A percentile compares a stretch with the other conserved stretches of the same genome.
Evolutionary conservation across 192 early-diverging fungal species (phyloP).

Genomic region (Thamnidium elegans): DNA sequence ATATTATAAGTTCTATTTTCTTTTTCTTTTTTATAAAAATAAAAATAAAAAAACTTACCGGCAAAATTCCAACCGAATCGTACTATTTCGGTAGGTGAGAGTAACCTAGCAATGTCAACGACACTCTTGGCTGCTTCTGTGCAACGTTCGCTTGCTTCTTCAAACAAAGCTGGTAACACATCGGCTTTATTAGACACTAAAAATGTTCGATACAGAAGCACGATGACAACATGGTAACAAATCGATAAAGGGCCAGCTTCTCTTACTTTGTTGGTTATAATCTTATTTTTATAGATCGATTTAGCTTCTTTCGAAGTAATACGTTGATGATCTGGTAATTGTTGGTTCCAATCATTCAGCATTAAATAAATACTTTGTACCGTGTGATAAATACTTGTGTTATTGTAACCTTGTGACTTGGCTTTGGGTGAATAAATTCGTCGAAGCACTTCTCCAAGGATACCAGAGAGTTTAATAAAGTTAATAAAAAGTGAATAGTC

Average conservation of each 20-base stretch:
- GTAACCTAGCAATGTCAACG: slow-evolving; percentile 21
- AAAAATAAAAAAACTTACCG: slow-evolving; percentile 15
- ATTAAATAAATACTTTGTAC: slow-evolving; percentile 19
- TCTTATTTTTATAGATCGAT: neutral
- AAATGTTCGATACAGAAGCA: slow-evolving; percentile 32
- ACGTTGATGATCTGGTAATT: slow-evolving; percentile 15
- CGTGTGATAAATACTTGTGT: slow-evolving; percentile 5
- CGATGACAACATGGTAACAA: slow-evolving; percentile 30
- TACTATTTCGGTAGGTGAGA: slow-evolving; percentile 8
- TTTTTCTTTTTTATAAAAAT: neutral
- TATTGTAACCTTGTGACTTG: slow-evolving; percentile 19
- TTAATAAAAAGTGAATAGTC: slow-evolving; percentile 27
- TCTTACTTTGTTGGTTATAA: neutral
- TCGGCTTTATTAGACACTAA: slow-evolving; percentile 11
- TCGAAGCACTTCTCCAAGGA: slow-evolving; percentile 32
- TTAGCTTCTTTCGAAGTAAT: slow-evolving; percentile 9
- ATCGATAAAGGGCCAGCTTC: slow-evolving; percentile 27
- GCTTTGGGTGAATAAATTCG: slow-evolving; percentile 34
- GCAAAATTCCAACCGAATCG: slow-evolving; percentile 29
- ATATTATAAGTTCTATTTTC: too few species aligned
- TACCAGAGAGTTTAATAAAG: slow-evolving; percentile 31
- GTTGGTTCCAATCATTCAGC: slow-evolving; percentile 25
- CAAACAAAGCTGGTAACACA: neutral
- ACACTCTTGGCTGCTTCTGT: slow-evolving; percentile 24
- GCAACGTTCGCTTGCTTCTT: slow-evolving; percentile 11